Evolutionary conservation across 345 rosid species (phyloP).

Genomic region (Turnera subulata): DNA sequence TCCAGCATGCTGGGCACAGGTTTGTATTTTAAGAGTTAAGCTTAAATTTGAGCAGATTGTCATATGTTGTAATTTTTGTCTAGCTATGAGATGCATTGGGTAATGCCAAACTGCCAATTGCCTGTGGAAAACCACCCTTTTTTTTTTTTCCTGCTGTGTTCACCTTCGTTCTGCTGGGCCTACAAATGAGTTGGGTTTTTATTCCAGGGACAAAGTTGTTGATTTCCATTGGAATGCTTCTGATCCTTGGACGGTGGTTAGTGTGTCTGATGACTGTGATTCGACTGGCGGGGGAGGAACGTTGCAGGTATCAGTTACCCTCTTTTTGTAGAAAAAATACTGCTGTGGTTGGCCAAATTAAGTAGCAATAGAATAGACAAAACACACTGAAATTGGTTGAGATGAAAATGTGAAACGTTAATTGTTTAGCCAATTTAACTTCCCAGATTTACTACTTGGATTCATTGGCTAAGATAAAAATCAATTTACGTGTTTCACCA

Average conservation of each 20-base stretch:
- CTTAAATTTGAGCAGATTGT: no score
- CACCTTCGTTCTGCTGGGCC: background rate
- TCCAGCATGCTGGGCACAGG: slow-evolving; percentile 39
- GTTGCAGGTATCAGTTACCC: slow-evolving; percentile 51
- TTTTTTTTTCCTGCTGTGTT: background rate
- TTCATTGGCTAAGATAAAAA: no score
- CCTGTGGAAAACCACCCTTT: background rate
- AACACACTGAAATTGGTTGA: background rate
- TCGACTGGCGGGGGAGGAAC: slow-evolving; percentile 95
- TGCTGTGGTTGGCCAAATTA: no score
- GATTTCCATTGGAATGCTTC: slow-evolving; percentile 89
- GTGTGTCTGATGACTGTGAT: slow-evolving; percentile 97
- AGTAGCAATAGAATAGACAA: no score
- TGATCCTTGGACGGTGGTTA: slow-evolving; percentile 95
- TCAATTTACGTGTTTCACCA: background rate
- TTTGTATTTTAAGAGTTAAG: background rate
- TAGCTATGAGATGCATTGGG: no score
- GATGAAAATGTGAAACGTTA: background rate
- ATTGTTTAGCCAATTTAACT: no score
- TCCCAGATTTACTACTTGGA: no score
- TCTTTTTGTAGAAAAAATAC: background rate
- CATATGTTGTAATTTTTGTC: no score
- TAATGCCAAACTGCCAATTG: no score
- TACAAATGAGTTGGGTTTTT: background rate
- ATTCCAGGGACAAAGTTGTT: slow-evolving; percentile 82